Evolutionary conservation across 768 basidiomycete genomes (phyloP), one percentile per base, ranked within the genome.

Genomic region (Pholiota conissans): DNA sequence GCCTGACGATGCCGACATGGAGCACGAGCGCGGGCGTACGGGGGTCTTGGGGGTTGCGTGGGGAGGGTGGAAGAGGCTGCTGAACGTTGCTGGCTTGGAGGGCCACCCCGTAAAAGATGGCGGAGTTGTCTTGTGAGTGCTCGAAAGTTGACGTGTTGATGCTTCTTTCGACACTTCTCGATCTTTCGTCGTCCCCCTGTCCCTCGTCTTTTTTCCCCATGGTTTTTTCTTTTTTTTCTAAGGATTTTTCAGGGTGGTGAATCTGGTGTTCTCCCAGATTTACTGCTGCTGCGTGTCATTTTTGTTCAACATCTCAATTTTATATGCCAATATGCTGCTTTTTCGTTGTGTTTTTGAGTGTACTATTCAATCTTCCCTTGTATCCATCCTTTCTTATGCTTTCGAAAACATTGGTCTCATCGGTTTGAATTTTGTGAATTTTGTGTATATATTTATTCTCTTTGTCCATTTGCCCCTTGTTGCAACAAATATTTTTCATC

Each of bases 31-130:
- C 45, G 46, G 47, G 54, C 46, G 26, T n/a, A 32, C 29, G 60
- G 58, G 62, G 4, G 47, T 47, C 53, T 5, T 56, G 55, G 56
- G 56, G 4, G 51, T 22, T 27, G 55, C 40, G 9, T 35, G 35
- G 56, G 40, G 49, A 13, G 54, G 55, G 51, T 55, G 57, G 57
- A 58, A 55, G 60, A 52, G 52, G 50, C 29, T 63, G 26, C 47
- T 58, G 57, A 55, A 57, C 28, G 62, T 56, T 49, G 47, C 42
- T 14, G 52, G 18, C 2, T 18, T 45, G 24, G 42, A 45, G 24
- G 42, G 42, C 13, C 42, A 45, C 18, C 37, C 37, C 16, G 16
- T 39, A 39, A 45, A 45, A 45, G 42, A 45, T 45, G 42, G 42
- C 42, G 42, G 42, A 45, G 42, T 45, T 45, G 42, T 45, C 22